phyloP scores from a whole-genome alignment of 129 eudicot species.

The Mikania micrantha region DNA sequence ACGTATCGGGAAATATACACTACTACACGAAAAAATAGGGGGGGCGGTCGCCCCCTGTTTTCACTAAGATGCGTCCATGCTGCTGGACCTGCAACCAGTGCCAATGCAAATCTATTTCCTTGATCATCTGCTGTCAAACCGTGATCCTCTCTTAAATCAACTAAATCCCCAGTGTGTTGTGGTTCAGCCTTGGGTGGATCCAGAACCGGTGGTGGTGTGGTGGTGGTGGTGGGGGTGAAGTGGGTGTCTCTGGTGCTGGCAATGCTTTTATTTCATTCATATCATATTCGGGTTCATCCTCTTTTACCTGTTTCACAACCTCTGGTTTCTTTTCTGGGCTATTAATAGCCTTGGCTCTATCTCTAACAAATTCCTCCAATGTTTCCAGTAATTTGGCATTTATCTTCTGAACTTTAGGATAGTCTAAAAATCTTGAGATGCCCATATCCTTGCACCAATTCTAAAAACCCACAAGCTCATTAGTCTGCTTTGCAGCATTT shows the following conservation, averaged over 20 bases:
- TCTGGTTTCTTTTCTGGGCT: slow-evolving; percentile 67
- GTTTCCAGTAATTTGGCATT: slow-evolving; percentile 19
- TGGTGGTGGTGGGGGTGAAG: slow-evolving; percentile 49
- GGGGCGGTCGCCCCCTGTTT: no score
- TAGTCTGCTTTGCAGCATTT: slow-evolving; percentile 35
- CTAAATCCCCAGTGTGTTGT: slow-evolving; percentile 43
- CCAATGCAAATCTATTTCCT: slow-evolving; percentile 68
- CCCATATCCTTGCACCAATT: slow-evolving; percentile 35
- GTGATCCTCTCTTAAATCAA: slow-evolving; percentile 58
- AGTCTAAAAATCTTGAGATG: slow-evolving; percentile 27
- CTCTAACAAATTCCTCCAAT: slow-evolving; percentile 31
- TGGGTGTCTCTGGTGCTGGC: slow-evolving; percentile 56
- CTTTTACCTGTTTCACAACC: slow-evolving; percentile 29
- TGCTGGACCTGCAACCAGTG: slow-evolving; percentile 64
- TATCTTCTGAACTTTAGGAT: slow-evolving; percentile 35
- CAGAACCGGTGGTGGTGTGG: slow-evolving; percentile 37
- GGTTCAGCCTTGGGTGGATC: slow-evolving; percentile 42
- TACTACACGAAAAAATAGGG: no score
- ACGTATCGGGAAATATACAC: no score
- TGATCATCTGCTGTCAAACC: slow-evolving; percentile 68
- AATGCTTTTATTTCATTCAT: slow-evolving; percentile 84
- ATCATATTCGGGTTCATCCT: slow-evolving; percentile 55
- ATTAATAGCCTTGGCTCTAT: slow-evolving; percentile 31
- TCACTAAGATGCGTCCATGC: no score
- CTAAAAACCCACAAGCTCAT: slow-evolving; percentile 31